Conservation (phyloP, 1,284 basidiomycete species). For the Tetrapyrgos nigripes region DNA sequence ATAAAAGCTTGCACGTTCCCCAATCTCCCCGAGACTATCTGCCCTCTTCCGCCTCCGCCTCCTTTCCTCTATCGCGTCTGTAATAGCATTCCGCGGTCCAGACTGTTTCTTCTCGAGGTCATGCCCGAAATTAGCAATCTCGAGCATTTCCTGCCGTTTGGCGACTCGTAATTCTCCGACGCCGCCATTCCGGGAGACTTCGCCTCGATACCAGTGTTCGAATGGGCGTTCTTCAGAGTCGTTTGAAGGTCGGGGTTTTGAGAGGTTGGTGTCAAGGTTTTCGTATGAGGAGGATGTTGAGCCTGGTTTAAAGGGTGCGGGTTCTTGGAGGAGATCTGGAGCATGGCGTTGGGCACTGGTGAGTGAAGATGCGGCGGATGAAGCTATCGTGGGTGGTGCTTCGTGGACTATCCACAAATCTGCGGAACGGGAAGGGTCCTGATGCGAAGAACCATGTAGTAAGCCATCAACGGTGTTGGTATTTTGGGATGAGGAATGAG, state of each 20-base stretch:
- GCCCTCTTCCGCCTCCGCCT: conserved; percentile 51
- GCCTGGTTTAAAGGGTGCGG: conserved; percentile 47
- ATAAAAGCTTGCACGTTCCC: conserved; percentile 65
- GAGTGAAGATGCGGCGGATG: conserved; percentile 34
- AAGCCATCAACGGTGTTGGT: background rate
- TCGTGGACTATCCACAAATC: conserved; percentile 27
- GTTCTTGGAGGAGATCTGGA: conserved; percentile 56
- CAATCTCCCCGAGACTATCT: conserved; percentile 45
- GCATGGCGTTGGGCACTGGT: conserved; percentile 34
- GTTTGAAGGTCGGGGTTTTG: conserved; percentile 55
- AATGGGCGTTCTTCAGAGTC: conserved; percentile 81
- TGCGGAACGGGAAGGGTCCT: background rate
- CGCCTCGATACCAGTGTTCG: conserved; percentile 85
- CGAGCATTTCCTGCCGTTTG: conserved; percentile 76
- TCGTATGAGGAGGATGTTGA: conserved; percentile 35
- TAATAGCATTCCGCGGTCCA: conserved; percentile 25
- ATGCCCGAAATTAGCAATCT: conserved; percentile 83
- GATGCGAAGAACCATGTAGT: background rate
- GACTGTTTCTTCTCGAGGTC: conserved; percentile 40
- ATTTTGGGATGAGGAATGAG: conserved; percentile 10
- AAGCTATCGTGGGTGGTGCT: conserved; percentile 29
- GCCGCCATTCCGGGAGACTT: conserved; percentile 79
- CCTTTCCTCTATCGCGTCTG: conserved; percentile 30
- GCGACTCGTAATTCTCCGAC: conserved; percentile 79
- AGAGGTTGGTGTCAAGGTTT: conserved; percentile 24